Conservation (phyloP, 2,329 filamentous ascomycete genomes). For the Alternaria triticimaculans region DNA sequence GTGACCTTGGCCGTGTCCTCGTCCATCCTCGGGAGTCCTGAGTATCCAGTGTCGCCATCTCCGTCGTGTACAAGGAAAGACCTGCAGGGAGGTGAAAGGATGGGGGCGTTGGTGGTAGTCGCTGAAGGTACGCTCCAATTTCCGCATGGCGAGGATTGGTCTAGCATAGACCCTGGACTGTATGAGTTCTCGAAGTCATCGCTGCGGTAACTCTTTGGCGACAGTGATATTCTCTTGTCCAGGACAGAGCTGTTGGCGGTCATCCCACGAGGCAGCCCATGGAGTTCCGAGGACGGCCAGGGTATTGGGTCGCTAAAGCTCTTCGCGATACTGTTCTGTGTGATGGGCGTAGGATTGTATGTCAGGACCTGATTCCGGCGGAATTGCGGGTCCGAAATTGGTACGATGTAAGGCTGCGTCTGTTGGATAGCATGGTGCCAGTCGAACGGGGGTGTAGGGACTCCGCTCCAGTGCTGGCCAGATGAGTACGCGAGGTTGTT, state of each 20-base stretch:
- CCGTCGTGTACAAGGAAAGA: neutral
- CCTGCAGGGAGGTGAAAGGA: neutral
- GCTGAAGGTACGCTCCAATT: slow-evolving; percentile 7
- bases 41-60: neutral
- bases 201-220: slow-evolving; percentile 31
- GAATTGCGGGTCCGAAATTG: slow-evolving; percentile 9
- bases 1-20: neutral
- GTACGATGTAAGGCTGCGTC: slow-evolving; percentile 14
- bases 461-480: slow-evolving; percentile 2
- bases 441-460: neutral
- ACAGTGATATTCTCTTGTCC: slow-evolving; percentile 19
- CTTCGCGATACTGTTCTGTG: slow-evolving; percentile 13
- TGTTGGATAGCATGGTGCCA: slow-evolving; percentile 5
- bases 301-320: neutral
- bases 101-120: neutral
- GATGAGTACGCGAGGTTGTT: neutral
- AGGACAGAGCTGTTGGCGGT: slow-evolving; percentile 12
- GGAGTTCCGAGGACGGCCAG: slow-evolving; percentile 3
- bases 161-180: slow-evolving; percentile 11
- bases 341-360: slow-evolving; percentile 6
- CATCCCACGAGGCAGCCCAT: neutral
- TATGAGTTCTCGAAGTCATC: slow-evolving; percentile 15
- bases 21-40: neutral
- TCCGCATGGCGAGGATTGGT: slow-evolving; percentile 4
- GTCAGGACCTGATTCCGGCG: slow-evolving; percentile 10